Percentiles rank a stretch among this genome's conserved stretches.
phyloP scores from a whole-genome alignment of 306 rosid species.

The Rubus parviflorus region DNA sequence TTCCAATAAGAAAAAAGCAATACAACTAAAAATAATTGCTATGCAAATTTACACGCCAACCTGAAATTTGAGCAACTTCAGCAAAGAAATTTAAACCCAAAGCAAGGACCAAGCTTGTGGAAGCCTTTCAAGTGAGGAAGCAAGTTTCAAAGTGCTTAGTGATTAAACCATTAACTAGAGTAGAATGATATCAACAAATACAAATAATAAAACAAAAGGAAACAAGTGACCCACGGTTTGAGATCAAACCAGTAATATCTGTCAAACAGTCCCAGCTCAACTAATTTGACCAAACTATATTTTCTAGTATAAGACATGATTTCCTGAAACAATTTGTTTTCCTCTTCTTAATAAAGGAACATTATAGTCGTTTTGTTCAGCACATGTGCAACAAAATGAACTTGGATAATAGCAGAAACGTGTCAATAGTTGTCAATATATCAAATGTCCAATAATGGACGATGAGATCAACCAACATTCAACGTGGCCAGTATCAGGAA shows the following conservation, averaged over 20 bases:
- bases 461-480: neutral
- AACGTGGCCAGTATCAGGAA: neutral
- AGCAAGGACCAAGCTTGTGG: neutral
- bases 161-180: neutral
- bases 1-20: neutral
- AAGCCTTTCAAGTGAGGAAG: neutral
- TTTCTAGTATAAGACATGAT: neutral
- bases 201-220: neutral
- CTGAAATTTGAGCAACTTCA: neutral
- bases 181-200: neutral
- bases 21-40: neutral
- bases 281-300: neutral
- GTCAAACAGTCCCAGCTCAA: neutral
- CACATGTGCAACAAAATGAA: neutral
- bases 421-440: neutral
- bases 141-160: neutral
- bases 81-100: neutral
- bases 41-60: neutral
- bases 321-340: neutral
- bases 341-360: neutral
- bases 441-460: neutral
- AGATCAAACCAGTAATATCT: neutral
- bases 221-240: neutral
- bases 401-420: neutral
- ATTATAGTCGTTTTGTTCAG: neutral